Base-by-base conservation (phyloP, 495 filamentous ascomycete genomes). In the Podospora australis region DNA sequence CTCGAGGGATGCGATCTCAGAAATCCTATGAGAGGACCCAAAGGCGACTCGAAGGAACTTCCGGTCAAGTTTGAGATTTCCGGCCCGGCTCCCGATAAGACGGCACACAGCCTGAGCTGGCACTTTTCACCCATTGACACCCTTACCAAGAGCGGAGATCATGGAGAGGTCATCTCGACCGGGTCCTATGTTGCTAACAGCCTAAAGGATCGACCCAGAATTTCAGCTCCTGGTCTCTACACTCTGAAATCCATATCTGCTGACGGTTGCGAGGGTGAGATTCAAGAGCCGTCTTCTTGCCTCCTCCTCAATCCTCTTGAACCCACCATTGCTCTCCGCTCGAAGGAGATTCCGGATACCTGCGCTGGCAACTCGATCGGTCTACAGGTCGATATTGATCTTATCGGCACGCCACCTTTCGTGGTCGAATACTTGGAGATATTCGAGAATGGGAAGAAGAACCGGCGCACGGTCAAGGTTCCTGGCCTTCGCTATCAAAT, bases 301-400 rank as follows among this genome's bases (percentile, higher is more conserved):
- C 71, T 95, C 45, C 68, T 98, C 40, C 78, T 87, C 30, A 96
- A 96, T 53, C 92, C 92, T 13, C 87, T 91, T 0, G 83, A 96
- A 67, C 92, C 92, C 21, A 80, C 82, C 28, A 54, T 98, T 45
- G 68, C 78, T 4, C 70, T 97, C 29, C 76, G 71, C 34, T 67
- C 81, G 2, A 84, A 95, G 55, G 83, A 88, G 55, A 87, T 97
- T 25, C 83, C 84, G 30, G 92, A 97, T 60, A 95, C 91, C 55
- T 98, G 92, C 65, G 91, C 90, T 30, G 87, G 89, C 40, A 95
- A 87, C 57, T 87, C 91, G 0, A 85, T 98, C 52, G 92, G 92
- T 19, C 73, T 97, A 29, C 75, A 82, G 9, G 87, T 98, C 19
- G 86, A 90, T 55, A 68, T 97, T 35, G 87, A 96, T 52, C 67